Base-by-base conservation (phyloP, 768 basidiomycete species). In the Phallus indusiatus region DNA sequence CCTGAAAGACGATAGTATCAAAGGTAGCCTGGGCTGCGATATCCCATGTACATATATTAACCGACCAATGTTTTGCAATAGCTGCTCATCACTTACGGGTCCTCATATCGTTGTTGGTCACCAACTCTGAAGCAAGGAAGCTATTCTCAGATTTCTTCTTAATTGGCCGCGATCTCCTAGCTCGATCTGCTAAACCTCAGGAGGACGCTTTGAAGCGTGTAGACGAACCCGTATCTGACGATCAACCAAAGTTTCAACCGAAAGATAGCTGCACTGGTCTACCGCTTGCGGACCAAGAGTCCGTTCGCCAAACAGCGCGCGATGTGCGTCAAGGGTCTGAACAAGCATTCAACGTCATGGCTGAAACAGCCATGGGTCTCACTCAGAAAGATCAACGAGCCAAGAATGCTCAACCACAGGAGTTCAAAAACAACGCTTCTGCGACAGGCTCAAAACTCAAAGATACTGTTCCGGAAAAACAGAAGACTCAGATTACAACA, bases 91-190 rank as follows among this genome's bases (percentile, higher is more conserved):
- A 97, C 71, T 81, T 97, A 16, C 90, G 94, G 63, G 94, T 93
- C 0, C 81, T 99, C 51, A 76, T 90, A 61, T 81, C 82, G 47
- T 85, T 97, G 66, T 77, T 97, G 66, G 77, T 93, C 62, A 95
- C 94, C 68, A 99, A 99, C 74, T 86, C 89, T 0, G 90, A 95
- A 73, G 86, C 89, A 33, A 86, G 93, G 66, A 95, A 96, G 70
- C 83, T 96, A 28, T 72, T 94, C 55, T 79, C 83, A 1, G 90
- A 93, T 71, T 84, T 88, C 63, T 79, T 82, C 10, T 69, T 85
- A 60, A 83, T 91, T 53, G 88, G 89, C 0, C 85, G 91, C 47
- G 92, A 95, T 69, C 76, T 96, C 56, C 82, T 95, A 62, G 82
- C 90, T 4, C 85, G 81, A 42, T 85, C 81, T 12, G 88, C 90